Conservation (phyloP, 495 filamentous ascomycete species). For the Bombardia bombarda region DNA sequence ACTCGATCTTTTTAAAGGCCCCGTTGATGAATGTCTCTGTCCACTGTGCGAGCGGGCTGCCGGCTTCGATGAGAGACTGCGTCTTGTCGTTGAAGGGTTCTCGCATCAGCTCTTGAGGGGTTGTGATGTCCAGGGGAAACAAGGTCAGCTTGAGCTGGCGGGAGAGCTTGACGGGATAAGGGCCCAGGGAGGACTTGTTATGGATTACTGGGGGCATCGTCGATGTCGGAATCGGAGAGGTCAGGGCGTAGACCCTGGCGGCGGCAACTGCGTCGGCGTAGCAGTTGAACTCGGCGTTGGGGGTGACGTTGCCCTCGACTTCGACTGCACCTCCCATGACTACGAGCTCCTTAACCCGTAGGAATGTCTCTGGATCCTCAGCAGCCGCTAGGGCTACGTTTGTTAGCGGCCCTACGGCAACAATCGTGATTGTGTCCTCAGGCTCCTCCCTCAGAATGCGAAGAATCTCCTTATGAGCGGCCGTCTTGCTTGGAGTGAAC, state of each 20-base stretch:
- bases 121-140: conserved; percentile 88
- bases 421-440: conserved; percentile 74
- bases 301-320: conserved; percentile 71
- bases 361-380: conserved; percentile 76
- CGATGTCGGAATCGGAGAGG: conserved; percentile 61
- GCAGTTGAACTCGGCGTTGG: conserved; percentile 76
- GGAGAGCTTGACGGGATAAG: conserved; percentile 61
- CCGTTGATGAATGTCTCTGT: conserved; percentile 64
- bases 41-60: conserved; percentile 82
- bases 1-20: conserved; percentile 68
- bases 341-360: conserved; percentile 80
- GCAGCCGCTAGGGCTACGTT: conserved; percentile 85
- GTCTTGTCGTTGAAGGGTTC: conserved; percentile 51
- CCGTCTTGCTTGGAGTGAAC: conserved; percentile 65
- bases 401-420: conserved; percentile 83
- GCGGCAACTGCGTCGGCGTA: conserved; percentile 78
- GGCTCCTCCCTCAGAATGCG: conserved; percentile 69
- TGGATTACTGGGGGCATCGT: conserved; percentile 56
- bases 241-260: conserved; percentile 82
- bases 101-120: conserved; percentile 57
- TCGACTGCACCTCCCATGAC: conserved; percentile 95
- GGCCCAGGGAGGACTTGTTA: conserved; percentile 38
- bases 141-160: conserved; percentile 63
- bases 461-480: conserved; percentile 80
- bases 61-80: conserved; percentile 35